Percentiles rank a stretch among this genome's conserved stretches.
Evolutionary conservation across 306 rosid species (phyloP).

Genomic region (Medicago ruthenica): DNA sequence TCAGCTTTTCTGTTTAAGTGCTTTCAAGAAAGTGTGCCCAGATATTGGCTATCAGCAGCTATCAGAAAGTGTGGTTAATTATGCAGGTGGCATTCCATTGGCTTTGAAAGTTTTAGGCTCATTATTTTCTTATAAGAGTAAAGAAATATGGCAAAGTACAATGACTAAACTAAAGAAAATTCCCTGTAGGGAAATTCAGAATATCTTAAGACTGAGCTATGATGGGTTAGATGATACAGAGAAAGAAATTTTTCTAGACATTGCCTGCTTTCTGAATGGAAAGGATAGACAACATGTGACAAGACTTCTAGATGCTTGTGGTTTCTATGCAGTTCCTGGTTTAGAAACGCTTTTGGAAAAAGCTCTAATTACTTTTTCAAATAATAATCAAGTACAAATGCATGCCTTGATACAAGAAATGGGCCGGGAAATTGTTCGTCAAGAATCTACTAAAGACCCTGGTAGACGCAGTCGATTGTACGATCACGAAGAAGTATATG

Average conservation of each 20-base stretch:
- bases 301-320: not conserved
- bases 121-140: not conserved
- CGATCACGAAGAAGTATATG: too few species aligned
- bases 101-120: constrained; percentile 44
- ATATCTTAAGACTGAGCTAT: constrained; percentile 25
- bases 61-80: constrained; percentile 2
- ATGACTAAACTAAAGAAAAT: not conserved
- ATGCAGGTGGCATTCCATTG: constrained; percentile 43
- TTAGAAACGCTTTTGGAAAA: constrained; percentile 15
- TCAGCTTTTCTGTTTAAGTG: constrained; percentile 29
- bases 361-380: constrained; percentile 1
- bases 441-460: constrained; percentile 17
- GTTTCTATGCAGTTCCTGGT: not conserved
- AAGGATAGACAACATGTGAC: not conserved
- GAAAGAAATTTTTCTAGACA: constrained; percentile 26
- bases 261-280: constrained; percentile 28
- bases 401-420: constrained; percentile 45
- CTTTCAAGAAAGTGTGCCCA: constrained; percentile 9
- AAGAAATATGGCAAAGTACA: constrained; percentile 38
- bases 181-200: constrained; percentile 7
- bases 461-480: too few species aligned
- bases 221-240: not conserved
- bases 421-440: constrained; percentile 31
- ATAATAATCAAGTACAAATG: not conserved
- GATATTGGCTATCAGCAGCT: not conserved